Evolutionary conservation across 1,284 basidiomycete genomes (phyloP).

Genomic region (Apiotrichum montevideense): DNA sequence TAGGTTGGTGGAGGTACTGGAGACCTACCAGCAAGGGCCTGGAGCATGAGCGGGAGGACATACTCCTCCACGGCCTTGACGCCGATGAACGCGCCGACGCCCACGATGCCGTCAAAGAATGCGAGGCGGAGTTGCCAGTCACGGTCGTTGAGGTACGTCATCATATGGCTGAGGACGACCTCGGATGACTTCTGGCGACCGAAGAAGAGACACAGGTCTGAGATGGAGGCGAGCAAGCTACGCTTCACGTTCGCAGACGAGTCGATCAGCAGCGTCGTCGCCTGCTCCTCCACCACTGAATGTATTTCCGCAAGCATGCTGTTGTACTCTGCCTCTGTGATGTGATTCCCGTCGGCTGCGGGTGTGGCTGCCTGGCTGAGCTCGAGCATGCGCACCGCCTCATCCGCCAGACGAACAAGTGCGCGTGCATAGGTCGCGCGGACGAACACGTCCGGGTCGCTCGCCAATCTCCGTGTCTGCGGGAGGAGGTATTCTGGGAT

Average conservation of each 20-base stretch:
- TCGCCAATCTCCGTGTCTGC: conserved; percentile 72
- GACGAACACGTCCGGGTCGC: conserved; percentile 81
- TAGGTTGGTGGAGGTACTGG: not conserved
- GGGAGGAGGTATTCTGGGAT: conserved; percentile 95
- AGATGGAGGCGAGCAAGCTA: conserved; percentile 64
- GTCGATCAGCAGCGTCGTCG: conserved; percentile 62
- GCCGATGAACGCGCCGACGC: conserved; percentile 87
- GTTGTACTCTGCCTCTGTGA: conserved; percentile 80
- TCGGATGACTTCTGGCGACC: conserved; percentile 91
- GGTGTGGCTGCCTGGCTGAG: conserved; percentile 73
- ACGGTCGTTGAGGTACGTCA: conserved; percentile 93
- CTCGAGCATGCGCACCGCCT: conserved; percentile 65
- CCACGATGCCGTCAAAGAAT: conserved; percentile 93
- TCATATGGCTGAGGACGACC: conserved; percentile 91
- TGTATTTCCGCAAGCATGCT: conserved; percentile 78
- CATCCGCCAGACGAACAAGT: conserved; percentile 75
- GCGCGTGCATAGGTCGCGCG: conserved; percentile 82
- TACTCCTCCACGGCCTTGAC: conserved; percentile 66
- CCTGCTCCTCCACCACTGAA: conserved; percentile 75
- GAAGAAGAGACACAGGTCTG: conserved; percentile 84
- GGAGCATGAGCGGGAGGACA: conserved; percentile 88
- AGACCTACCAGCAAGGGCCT: conserved; percentile 73
- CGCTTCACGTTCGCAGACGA: conserved; percentile 53
- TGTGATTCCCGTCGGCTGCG: conserved; percentile 57
- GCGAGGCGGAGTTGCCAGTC: conserved; percentile 86